Conservation (phyloP, 768 basidiomycete species). For the Dictyophora rubrovolvata region DNA sequence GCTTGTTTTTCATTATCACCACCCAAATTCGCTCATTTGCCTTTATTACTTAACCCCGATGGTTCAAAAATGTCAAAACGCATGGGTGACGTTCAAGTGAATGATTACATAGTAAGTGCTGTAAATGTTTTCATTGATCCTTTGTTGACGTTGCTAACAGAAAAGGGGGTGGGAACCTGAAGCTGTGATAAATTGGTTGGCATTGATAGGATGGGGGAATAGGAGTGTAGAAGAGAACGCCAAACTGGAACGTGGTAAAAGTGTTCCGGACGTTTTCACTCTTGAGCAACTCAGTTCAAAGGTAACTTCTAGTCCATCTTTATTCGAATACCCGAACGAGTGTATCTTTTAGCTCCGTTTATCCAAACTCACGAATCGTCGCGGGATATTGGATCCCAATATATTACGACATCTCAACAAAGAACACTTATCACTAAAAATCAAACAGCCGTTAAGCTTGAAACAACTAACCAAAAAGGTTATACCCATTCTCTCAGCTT, state of each 20-base stretch:
- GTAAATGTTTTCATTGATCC: neutral
- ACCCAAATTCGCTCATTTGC: conserved; percentile 86
- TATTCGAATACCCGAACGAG: conserved; percentile 21
- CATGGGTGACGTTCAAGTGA: conserved; percentile 78
- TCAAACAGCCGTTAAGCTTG: conserved; percentile 41
- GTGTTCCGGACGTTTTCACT: conserved; percentile 20
- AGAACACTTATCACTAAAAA: conserved; percentile 58
- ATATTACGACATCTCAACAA: conserved; percentile 89
- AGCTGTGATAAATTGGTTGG: conserved; percentile 87
- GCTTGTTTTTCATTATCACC: conserved; percentile 57
- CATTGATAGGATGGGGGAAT: conserved; percentile 87
- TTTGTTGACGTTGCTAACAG: conserved; percentile 27
- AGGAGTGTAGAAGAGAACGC: conserved; percentile 16
- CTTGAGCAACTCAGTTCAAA: conserved; percentile 16
- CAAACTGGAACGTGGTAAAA: conserved; percentile 3
- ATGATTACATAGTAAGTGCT: conserved; percentile 67
- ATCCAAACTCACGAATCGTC: conserved; percentile 64
- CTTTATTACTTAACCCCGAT: conserved; percentile 80
- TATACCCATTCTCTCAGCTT: conserved; percentile 39
- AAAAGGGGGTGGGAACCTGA: conserved; percentile 81
- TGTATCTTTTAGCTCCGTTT: conserved; percentile 62
- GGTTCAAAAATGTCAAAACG: conserved; percentile 94
- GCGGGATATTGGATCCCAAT: conserved; percentile 64
- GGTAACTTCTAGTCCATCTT: conserved; percentile 12
- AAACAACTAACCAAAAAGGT: conserved; percentile 44